Conservation (phyloP, 345 rosid genomes). For the Noccaea caerulescens region DNA sequence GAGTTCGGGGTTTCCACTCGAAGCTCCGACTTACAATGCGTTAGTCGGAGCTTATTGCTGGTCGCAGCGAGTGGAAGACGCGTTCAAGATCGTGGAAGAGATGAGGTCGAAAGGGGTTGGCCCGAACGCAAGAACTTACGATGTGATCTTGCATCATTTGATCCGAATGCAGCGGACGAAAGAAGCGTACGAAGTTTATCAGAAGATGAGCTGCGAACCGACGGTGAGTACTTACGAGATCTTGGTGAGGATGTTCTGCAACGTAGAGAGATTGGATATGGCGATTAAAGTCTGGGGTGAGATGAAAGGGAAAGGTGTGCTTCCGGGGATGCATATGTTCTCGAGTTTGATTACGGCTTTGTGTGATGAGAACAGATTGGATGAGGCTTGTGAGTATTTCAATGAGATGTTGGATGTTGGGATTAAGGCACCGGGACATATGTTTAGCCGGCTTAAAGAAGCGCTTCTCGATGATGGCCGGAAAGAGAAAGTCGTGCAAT, state of each 20-base stretch:
- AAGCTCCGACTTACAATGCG: slow-evolving; percentile 82
- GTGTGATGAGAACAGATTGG: slow-evolving; percentile 64
- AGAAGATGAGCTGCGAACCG: slow-evolving; percentile 68
- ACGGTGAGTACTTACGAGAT: slow-evolving; percentile 79
- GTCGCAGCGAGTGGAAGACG: slow-evolving; percentile 60
- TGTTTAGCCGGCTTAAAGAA: slow-evolving; percentile 81
- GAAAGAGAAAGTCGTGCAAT: slow-evolving; percentile 52
- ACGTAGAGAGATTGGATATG: slow-evolving; percentile 61
- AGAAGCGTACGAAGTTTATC: slow-evolving; percentile 65
- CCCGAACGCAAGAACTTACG: slow-evolving; percentile 77
- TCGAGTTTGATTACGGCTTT: slow-evolving; percentile 62
- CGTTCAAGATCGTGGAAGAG: slow-evolving; percentile 61
- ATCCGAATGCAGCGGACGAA: slow-evolving; percentile 50
- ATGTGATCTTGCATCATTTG: slow-evolving; percentile 75
- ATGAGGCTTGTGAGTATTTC: slow-evolving; percentile 79
- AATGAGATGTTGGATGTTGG: slow-evolving; percentile 86
- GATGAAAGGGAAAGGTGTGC: slow-evolving; percentile 76
- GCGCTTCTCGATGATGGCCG: slow-evolving; percentile 64
- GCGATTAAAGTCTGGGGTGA: slow-evolving; percentile 69
- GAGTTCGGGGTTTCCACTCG: slow-evolving; percentile 62
- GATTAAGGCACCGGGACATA: slow-evolving; percentile 72
- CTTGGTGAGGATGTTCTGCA: slow-evolving; percentile 82
- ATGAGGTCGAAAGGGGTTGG: slow-evolving; percentile 63
- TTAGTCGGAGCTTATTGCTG: slow-evolving; percentile 78
- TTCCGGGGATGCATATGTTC: slow-evolving; percentile 92